Evolutionary conservation across 1,284 basidiomycete genomes (phyloP).

Genomic region (Papiliotrema terrestris): DNA sequence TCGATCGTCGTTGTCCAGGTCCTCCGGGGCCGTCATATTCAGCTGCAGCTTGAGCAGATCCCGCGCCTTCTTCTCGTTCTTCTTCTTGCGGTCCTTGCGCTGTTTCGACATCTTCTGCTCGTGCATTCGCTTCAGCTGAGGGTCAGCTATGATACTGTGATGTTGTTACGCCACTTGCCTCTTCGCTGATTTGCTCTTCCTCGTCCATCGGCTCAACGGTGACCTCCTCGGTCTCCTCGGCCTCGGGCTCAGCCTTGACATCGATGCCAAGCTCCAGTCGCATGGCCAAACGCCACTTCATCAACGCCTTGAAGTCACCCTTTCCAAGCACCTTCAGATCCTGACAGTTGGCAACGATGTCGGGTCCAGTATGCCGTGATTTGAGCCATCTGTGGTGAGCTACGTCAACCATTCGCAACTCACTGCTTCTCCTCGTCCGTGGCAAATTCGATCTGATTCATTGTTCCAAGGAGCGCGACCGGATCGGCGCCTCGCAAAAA

Average conservation of each 20-base stretch:
- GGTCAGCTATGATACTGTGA: constrained; percentile 3
- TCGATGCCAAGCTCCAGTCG: constrained; percentile 85
- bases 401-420: constrained; percentile 24
- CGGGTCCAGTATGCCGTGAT: constrained; percentile 68
- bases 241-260: constrained; percentile 64
- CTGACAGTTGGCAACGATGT: constrained; percentile 75
- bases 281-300: constrained; percentile 84
- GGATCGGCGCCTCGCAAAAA: constrained; percentile 72
- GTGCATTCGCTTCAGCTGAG: constrained; percentile 61
- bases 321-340: constrained; percentile 98
- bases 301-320: constrained; percentile 88
- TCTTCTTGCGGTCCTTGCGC: constrained; percentile 78
- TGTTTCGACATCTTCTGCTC: constrained; percentile 68
- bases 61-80: constrained; percentile 83
- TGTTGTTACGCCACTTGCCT: constrained; percentile 56
- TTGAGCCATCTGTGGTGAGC: constrained; percentile 59
- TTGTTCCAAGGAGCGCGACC: constrained; percentile 73
- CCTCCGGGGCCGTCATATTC: constrained; percentile 96
- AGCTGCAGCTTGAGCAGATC: constrained; percentile 94
- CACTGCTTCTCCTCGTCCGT: constrained; percentile 81
- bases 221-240: constrained; percentile 71
- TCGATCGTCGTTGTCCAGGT: constrained; percentile 71
- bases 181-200: constrained; percentile 80
- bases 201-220: constrained; percentile 78
- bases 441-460: constrained; percentile 78